Evolutionary conservation across 148 eudicot genomes (phyloP), one percentile per base, ranked within the genome.

Genomic region (Fallopia convolvulus): DNA sequence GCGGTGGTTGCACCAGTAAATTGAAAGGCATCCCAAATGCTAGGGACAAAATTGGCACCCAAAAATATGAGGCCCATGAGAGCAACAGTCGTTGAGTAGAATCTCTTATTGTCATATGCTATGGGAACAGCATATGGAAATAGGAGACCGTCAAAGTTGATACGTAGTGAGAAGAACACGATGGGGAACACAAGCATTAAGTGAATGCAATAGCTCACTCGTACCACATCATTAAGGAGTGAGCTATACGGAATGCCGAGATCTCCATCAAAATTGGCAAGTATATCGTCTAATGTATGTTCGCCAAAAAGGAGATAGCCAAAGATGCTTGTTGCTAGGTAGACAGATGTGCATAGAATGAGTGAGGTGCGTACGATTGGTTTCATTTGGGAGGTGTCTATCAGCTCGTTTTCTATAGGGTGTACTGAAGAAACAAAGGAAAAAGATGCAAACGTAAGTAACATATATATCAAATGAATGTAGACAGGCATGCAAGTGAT

Each of bases 111-210:
- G 74, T 77, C 79, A 9, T 42, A 65, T 30, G 58, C 79, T 15
- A 77, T 66, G 47, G 79, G 74, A 23, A 23, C 56, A 30, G 93
- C 88, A 81, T 82, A 78, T 1, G 93, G 90, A 80, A 93, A 91
- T 17, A 93, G 77, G 49, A 91, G 81, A 21, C 94, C 92, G 65
- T 93, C 98, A 18, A 93, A 80, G 56, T 93, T 93, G 78, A 93
- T 86, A 21, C 98, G 89, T 44, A 93, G 89, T 4, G 96, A 87
- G 78, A 83, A 91, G 85, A 93, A 93, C 50, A 89, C 90, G 36
- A 91, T 83, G 23, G 96, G 98, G 72, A 93, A 93, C 50, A 93
- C 97, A 60, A 93, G 96, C 98, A 93, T 93, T 82, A 91, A 77
- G 81, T 93, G 98, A 75, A 87, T 55, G 53, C 86, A 90, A 76